These are phyloP conservation scores for Arthrobotrys pseudoclavata DNA, from an alignment of 2,329 filamentous ascomycete species.

Conservation along the genomic window DNA sequence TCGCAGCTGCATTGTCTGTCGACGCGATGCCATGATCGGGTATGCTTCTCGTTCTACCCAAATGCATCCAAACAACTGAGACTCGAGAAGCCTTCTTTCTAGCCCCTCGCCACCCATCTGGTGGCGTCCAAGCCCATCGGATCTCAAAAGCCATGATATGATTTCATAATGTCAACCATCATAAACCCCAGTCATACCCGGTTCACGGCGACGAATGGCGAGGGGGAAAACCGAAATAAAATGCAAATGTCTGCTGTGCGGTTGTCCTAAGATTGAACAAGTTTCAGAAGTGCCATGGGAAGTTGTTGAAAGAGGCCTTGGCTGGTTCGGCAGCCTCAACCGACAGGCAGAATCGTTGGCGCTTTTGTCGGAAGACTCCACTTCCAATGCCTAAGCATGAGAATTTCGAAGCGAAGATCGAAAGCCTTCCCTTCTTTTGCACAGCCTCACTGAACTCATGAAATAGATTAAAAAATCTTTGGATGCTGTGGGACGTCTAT, in stretches of 20 bases:
- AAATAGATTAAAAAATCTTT: conserved; percentile 20
- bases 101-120: conserved; percentile 12
- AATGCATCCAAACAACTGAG: conserved; percentile 19
- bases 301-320: conserved; percentile 20
- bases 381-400: neutral
- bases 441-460: conserved; percentile 34
- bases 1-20: conserved; percentile 8
- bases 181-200: conserved; percentile 2
- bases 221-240: conserved; percentile 13
- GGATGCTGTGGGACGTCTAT: conserved; percentile 22
- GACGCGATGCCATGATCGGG: neutral
- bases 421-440: neutral
- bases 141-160: conserved; percentile 10
- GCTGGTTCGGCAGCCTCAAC: conserved; percentile 35
- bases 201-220: conserved; percentile 11
- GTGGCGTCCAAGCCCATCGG: conserved; percentile 11
- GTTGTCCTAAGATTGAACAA: conserved; percentile 39
- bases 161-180: conserved; percentile 5
- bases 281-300: conserved; percentile 46
- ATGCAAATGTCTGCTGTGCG: conserved; percentile 4
- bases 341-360: conserved; percentile 30
- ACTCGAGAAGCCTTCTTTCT: neutral
- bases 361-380: conserved; percentile 21
- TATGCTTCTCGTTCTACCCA: conserved; percentile 6
- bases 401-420: conserved; percentile 7